Evolutionary conservation across 2,329 filamentous ascomycete genomes (phyloP).

Genomic region (Fonsecaea pedrosoi): DNA sequence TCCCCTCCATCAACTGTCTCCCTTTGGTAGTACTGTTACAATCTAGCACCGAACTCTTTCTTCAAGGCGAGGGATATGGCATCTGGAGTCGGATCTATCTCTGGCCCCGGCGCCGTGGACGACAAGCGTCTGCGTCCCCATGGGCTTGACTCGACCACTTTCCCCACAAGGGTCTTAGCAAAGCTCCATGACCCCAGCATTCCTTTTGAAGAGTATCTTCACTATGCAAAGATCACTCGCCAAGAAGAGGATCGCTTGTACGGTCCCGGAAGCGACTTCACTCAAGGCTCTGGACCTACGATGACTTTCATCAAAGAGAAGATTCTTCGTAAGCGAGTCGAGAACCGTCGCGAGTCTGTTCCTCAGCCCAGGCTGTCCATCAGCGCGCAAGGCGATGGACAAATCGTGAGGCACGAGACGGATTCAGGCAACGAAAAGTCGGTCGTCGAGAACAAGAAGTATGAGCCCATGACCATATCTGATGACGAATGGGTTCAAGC

Average conservation of each 20-base stretch:
- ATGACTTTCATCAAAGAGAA: slow-evolving; percentile 33
- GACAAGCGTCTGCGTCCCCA: slow-evolving; percentile 27
- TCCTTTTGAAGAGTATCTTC: slow-evolving; percentile 50
- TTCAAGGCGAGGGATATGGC: slow-evolving; percentile 21
- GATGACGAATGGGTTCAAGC: slow-evolving; percentile 59
- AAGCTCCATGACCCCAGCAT: slow-evolving; percentile 42
- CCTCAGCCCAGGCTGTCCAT: slow-evolving; percentile 27
- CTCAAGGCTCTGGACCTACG: slow-evolving; percentile 14
- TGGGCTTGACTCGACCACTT: slow-evolving; percentile 18
- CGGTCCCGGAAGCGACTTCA: slow-evolving; percentile 29
- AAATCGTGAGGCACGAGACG: slow-evolving; percentile 23
- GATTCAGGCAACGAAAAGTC: slow-evolving; percentile 33
- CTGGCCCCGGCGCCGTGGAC: slow-evolving; percentile 28
- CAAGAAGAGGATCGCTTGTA: slow-evolving; percentile 43
- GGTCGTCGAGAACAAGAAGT: slow-evolving; percentile 32
- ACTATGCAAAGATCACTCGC: slow-evolving; percentile 48
- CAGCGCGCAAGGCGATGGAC: slow-evolving; percentile 29
- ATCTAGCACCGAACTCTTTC: background rate
- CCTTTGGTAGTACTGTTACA: background rate
- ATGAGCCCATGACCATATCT: slow-evolving; percentile 42
- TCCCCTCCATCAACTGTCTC: background rate
- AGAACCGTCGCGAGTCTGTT: slow-evolving; percentile 20
- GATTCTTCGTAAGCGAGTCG: slow-evolving; percentile 32
- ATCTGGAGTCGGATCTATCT: slow-evolving; percentile 29
- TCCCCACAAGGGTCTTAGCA: slow-evolving; percentile 18